These are phyloP conservation scores for Strobilomyces echinocephalus DNA, from an alignment of 768 basidiomycete genomes.

Conservation along the genomic window DNA sequence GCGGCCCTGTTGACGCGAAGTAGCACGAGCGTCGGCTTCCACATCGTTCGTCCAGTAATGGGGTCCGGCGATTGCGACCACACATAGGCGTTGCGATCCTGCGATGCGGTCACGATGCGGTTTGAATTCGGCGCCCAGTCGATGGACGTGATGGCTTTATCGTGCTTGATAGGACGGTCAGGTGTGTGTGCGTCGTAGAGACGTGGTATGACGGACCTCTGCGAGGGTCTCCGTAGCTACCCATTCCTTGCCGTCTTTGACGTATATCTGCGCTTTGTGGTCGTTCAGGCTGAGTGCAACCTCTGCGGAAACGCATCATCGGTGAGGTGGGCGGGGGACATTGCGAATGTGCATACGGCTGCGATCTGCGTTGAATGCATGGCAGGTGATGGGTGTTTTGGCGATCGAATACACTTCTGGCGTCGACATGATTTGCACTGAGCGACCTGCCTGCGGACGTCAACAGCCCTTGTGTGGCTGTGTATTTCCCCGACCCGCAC, in stretches of 20 bases:
- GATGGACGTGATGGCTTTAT: conserved; percentile 95
- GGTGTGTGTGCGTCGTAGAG: background rate
- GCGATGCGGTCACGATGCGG: conserved; percentile 97
- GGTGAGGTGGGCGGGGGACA: background rate
- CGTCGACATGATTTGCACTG: conserved; percentile 45
- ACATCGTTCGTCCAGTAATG: conserved; percentile 62
- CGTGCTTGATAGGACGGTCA: conserved; percentile 60
- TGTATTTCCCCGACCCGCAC: background rate
- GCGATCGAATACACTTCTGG: conserved; percentile 76
- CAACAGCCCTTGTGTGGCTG: background rate
- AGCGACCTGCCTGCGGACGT: background rate
- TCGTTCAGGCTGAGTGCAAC: conserved; percentile 88
- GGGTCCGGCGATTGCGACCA: conserved; percentile 84
- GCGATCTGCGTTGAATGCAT: conserved; percentile 88
- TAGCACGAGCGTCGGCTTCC: conserved; percentile 97
- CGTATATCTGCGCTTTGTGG: conserved; percentile 81
- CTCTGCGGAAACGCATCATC: conserved; percentile 45
- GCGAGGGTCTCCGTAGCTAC: conserved; percentile 68
- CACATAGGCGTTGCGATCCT: conserved; percentile 98
- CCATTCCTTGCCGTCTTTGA: conserved; percentile 66
- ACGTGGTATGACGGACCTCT: conserved; percentile 50
- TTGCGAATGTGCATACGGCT: conserved; percentile 54
- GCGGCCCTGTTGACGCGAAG: conserved; percentile 95
- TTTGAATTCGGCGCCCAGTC: conserved; percentile 98
- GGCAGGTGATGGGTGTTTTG: conserved; percentile 82